phyloP scores from a whole-genome alignment of 306 rosid species.

The Quercus ilex region DNA sequence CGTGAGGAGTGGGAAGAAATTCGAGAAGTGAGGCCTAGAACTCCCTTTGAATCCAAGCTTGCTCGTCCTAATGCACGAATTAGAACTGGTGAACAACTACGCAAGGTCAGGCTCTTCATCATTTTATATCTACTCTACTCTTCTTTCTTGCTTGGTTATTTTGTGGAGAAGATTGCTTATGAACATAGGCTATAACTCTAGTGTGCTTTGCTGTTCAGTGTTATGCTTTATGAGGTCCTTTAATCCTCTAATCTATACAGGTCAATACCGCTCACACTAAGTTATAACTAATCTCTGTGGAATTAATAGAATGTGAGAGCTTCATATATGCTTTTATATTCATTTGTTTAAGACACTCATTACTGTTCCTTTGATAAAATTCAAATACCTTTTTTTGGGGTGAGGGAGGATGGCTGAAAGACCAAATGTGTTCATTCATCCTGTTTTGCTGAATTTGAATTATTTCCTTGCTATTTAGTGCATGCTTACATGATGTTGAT shows the following conservation, averaged over 20 bases:
- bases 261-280: not conserved
- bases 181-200: not conserved
- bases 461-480: not conserved
- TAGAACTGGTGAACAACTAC: slow-evolving; percentile 51
- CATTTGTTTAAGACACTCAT: not conserved
- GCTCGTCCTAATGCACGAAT: slow-evolving; percentile 61
- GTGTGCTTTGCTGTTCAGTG: not conserved
- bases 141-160: not conserved
- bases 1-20: slow-evolving; percentile 59
- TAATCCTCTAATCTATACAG: not conserved
- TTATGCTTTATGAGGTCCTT: not conserved
- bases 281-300: not conserved
- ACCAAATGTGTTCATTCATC: too few relatives aligned
- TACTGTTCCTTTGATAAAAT: too few relatives aligned
- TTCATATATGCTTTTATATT: not conserved
- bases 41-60: slow-evolving; percentile 62
- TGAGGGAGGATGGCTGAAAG: too few relatives aligned
- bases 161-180: not conserved
- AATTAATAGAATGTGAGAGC: not conserved
- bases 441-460: too few relatives aligned
- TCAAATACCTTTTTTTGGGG: too few relatives aligned
- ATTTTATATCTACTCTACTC: not conserved
- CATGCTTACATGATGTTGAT: not conserved
- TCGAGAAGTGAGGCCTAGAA: slow-evolving; percentile 50
- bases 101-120: slow-evolving; percentile 28